These are phyloP conservation scores for Heritiera littoralis DNA, from an alignment of 345 rosid species.

Conservation along the genomic window DNA sequence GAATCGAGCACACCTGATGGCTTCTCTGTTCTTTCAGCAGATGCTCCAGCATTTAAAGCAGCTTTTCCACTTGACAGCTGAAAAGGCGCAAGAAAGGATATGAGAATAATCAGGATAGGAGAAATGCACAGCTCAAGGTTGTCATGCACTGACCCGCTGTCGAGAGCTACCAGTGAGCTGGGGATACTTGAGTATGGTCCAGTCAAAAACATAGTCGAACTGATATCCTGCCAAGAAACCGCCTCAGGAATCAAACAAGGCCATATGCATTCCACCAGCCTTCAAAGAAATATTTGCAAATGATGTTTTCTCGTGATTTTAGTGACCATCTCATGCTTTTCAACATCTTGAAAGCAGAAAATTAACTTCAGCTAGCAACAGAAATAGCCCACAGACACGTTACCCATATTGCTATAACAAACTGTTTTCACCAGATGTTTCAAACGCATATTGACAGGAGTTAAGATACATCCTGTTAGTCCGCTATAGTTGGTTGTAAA, in stretches of 20 bases:
- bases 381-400: not conserved
- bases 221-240: constrained; percentile 46
- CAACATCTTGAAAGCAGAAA: constrained; percentile 10
- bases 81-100: constrained; percentile 14
- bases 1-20: constrained; percentile 39
- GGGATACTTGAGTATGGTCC: constrained; percentile 61
- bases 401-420: not conserved
- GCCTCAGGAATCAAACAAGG: not conserved
- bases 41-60: constrained; percentile 35
- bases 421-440: not conserved
- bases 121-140: not conserved
- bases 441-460: not conserved
- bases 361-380: not conserved
- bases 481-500: not conserved
- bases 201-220: constrained; percentile 60
- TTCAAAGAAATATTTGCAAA: constrained; percentile 8
- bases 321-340: not conserved
- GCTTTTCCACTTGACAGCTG: constrained; percentile 31
- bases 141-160: constrained; percentile 41
- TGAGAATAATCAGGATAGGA: not conserved
- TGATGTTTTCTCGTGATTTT: not conserved
- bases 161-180: constrained; percentile 46
- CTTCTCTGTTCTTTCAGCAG: constrained; percentile 40
- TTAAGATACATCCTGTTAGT: not conserved
- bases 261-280: not conserved